Conservation (phyloP, 2,329 filamentous ascomycete genomes). For the Claviceps fusiformis region DNA sequence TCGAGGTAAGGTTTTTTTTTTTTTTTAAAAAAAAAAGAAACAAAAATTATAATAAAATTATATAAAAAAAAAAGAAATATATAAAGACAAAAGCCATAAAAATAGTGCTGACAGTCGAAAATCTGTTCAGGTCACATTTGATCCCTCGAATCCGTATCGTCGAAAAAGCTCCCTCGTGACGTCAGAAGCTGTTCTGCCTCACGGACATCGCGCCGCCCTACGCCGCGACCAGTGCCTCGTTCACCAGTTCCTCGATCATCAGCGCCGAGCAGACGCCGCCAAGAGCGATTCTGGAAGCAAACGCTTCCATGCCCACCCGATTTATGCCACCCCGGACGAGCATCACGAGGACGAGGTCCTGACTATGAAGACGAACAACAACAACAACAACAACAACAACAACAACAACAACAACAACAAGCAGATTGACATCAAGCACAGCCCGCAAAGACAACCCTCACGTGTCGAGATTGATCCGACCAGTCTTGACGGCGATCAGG, state of each 20-base stretch:
- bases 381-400: too few relatives aligned
- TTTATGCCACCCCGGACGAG: slow-evolving; percentile 10
- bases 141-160: slow-evolving; percentile 44
- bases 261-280: slow-evolving; percentile 25
- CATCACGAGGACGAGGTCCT: slow-evolving; percentile 6
- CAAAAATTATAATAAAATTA: too few relatives aligned
- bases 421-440: slow-evolving; percentile 12
- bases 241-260: slow-evolving; percentile 49
- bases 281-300: slow-evolving; percentile 15
- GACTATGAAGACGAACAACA: slow-evolving; percentile 7
- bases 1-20: slow-evolving; percentile 29
- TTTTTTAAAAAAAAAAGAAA: too few relatives aligned
- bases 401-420: too few relatives aligned
- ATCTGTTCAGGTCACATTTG: slow-evolving; percentile 42
- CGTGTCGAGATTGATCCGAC: slow-evolving; percentile 24
- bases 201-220: slow-evolving; percentile 12
- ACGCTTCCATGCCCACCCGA: slow-evolving; percentile 17
- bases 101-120: neutral
- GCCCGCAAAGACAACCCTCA: slow-evolving; percentile 9
- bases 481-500: slow-evolving; percentile 26
- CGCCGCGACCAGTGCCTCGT: slow-evolving; percentile 47
- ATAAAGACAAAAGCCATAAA: neutral
- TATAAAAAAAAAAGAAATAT: too few relatives aligned
- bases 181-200: slow-evolving; percentile 28
- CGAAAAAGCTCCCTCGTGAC: slow-evolving; percentile 53